Evolutionary conservation across 345 rosid genomes (phyloP).

Genomic region (Brassica cretica): DNA sequence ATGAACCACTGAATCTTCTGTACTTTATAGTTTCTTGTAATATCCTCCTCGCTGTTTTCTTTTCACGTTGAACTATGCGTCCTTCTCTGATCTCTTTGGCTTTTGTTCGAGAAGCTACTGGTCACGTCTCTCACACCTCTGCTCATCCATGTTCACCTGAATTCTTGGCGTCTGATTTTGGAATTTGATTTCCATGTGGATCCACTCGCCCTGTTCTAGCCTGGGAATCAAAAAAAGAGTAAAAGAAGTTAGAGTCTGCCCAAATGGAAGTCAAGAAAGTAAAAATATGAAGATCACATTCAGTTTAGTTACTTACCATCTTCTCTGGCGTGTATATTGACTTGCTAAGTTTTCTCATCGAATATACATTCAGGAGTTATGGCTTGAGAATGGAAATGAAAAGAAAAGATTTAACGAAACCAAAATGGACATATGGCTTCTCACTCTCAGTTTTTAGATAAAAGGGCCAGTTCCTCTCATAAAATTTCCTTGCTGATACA

Average conservation of each 20-base stretch:
- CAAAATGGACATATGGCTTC: not conserved
- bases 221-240: no score
- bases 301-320: no score
- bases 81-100: slow-evolving; percentile 34
- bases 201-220: no score
- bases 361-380: no score
- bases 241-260: no score
- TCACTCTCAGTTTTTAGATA: not conserved
- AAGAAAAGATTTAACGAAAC: not conserved
- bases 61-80: slow-evolving; percentile 24
- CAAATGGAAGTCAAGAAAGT: no score
- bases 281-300: no score
- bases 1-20: slow-evolving; percentile 33
- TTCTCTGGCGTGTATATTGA: no score
- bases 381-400: not conserved
- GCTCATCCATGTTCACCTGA: slow-evolving; percentile 40
- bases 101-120: slow-evolving; percentile 40
- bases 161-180: slow-evolving; percentile 48
- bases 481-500: no score
- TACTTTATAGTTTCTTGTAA: slow-evolving; percentile 28
- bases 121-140: slow-evolving; percentile 42
- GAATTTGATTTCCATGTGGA: no score
- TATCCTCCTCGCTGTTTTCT: slow-evolving; percentile 33
- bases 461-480: not conserved
- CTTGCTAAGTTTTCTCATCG: no score